Evolutionary conservation across 306 rosid species (phyloP), one percentile per base, ranked within the genome.

Genomic region (Luffa aegyptiaca): DNA sequence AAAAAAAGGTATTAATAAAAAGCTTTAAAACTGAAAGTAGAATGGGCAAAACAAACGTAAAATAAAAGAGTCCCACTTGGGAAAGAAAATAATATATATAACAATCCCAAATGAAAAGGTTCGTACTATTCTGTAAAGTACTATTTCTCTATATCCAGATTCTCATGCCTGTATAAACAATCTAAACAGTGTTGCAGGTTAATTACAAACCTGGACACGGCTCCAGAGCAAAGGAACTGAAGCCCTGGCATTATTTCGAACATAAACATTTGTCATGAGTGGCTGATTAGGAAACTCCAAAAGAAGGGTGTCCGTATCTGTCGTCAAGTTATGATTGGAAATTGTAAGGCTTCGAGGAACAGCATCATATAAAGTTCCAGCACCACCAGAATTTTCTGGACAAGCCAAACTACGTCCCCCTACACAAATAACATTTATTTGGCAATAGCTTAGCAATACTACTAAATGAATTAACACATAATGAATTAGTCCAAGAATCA

Each of bases 221-320:
- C 99, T 96, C 99, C 99, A 96, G 66, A 91, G 97, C 89, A 96
- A 85, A 69, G 99, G 99, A 81, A 96, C 98, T 7, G 96, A 83
- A 72, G 98, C 99, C 91, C 97, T 89, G 31, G 99, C 99, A 88
- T 87, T 89, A 83, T 96, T 91, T 59, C 90, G 89, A 81, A 96
- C 89, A 87, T 93, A 96, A 80, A 96, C 88, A 86, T 96, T 96
- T 58, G 97, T 91, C 99, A 92, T 90, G 70, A 96, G 98, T 75
- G 99, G 99, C 81, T 85, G 98, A 86, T 93, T 84, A 75, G 97
- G 98, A 81, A 96, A 96, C 64, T 96, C 99, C 92, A 96, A 81
- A 70, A 96, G 98, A 83, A 96, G 99, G 6, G 99, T 88, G 80
- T 96, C 98, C 35, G 97, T 91, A 80, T 91, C 92, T 59, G 99